phyloP scores from a whole-genome alignment of 768 basidiomycete species.

The Lentinula sp. region DNA sequence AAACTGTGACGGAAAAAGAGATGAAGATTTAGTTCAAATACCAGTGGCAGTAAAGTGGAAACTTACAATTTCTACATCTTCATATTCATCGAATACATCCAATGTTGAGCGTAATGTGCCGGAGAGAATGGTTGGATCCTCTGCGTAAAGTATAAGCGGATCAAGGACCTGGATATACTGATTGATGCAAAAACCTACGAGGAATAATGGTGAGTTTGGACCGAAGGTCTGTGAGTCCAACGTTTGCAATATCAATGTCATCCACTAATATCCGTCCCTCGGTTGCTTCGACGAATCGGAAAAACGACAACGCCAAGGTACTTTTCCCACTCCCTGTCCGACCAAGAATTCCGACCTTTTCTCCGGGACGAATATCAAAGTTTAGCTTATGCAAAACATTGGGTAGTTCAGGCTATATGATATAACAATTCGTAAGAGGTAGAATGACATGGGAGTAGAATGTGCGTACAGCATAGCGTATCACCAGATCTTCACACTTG shows the following conservation, averaged over 20 bases:
- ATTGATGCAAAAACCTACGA: constrained; percentile 34
- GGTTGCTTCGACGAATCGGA: constrained; percentile 86
- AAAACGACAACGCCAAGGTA: constrained; percentile 78
- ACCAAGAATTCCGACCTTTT: constrained; percentile 75
- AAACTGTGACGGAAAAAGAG: constrained; percentile 36
- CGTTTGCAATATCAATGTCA: constrained; percentile 69
- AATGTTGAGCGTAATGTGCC: constrained; percentile 76
- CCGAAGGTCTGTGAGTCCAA: constrained; percentile 80
- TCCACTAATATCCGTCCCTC: constrained; percentile 73
- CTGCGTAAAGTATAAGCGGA: constrained; percentile 25
- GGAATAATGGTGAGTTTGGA: constrained; percentile 73
- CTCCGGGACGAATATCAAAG: constrained; percentile 67
- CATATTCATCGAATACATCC: constrained; percentile 83
- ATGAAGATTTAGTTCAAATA: not conserved
- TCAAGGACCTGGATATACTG: not conserved
- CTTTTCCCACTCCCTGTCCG: constrained; percentile 76
- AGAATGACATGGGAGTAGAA: not conserved
- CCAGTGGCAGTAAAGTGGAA: not conserved
- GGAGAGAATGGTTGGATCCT: constrained; percentile 87
- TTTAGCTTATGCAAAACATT: constrained; percentile 76
- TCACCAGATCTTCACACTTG: constrained; percentile 67
- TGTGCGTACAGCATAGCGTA: constrained; percentile 66
- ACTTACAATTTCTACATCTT: constrained; percentile 75
- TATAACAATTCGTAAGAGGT: not conserved
- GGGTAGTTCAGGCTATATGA: constrained; percentile 76